A percentile compares a stretch with the other conserved stretches of the same genome.
Conservation (phyloP, 495 filamentous ascomycete species). For the Aspergillus indologenus region DNA sequence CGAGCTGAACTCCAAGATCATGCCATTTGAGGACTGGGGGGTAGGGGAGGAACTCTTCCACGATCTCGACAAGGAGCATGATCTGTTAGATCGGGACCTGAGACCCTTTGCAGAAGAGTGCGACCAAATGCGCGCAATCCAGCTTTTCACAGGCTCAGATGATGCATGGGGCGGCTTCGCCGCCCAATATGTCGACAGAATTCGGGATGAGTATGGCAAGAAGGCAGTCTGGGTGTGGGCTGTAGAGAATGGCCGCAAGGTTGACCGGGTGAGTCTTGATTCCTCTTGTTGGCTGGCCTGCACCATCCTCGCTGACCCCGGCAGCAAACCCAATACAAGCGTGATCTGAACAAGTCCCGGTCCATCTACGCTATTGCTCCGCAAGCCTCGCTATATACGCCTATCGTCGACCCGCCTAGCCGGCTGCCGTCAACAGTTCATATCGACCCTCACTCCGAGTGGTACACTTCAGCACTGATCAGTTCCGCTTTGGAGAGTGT, state of each 20-base stretch:
- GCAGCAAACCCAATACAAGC: conserved; percentile 51
- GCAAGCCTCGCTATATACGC: conserved; percentile 75
- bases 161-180: conserved; percentile 95
- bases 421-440: conserved; percentile 57
- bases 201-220: conserved; percentile 91
- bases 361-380: conserved; percentile 63
- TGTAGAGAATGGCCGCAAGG: conserved; percentile 59
- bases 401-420: conserved; percentile 61
- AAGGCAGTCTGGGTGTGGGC: conserved; percentile 83
- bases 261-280: conserved; percentile 52
- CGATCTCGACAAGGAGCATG: conserved; percentile 77
- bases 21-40: conserved; percentile 80
- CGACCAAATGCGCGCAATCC: conserved; percentile 85
- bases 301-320: neutral
- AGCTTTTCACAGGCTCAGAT: conserved; percentile 73
- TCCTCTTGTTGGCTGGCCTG: neutral
- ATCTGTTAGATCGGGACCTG: conserved; percentile 84
- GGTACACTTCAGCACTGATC: conserved; percentile 80
- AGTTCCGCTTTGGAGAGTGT: conserved; percentile 75
- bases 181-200: conserved; percentile 69
- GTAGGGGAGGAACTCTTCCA: conserved; percentile 80
- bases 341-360: conserved; percentile 66
- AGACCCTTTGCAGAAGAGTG: conserved; percentile 88
- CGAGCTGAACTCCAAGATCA: conserved; percentile 68
- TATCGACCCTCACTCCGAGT: conserved; percentile 64